These are phyloP conservation scores for Nicotiana knightiana DNA, from an alignment of 257 asterid genomes.

Conservation along the genomic window DNA sequence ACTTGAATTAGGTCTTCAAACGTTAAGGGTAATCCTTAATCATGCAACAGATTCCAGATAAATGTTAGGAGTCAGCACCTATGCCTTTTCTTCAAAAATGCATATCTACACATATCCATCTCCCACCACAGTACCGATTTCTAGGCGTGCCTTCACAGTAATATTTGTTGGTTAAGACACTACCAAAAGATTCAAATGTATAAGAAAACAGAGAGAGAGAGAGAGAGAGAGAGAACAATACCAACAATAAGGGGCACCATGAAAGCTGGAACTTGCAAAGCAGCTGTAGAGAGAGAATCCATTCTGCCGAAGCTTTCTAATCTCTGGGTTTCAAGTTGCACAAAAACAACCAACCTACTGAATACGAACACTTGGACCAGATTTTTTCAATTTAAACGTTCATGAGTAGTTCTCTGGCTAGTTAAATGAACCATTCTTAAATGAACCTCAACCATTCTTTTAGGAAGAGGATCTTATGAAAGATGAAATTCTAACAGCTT, in stretches of 20 bases:
- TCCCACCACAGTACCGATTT: too few relatives aligned
- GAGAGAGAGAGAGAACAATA: neutral
- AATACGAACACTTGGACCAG: too few relatives aligned
- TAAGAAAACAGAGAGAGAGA: too few relatives aligned
- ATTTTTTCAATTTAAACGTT: too few relatives aligned
- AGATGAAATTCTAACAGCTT: neutral
- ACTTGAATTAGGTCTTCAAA: neutral
- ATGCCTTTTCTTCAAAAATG: neutral
- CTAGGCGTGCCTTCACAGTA: too few relatives aligned
- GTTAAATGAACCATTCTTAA: too few relatives aligned
- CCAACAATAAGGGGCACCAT: neutral
- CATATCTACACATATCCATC: neutral
- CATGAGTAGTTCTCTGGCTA: too few relatives aligned
- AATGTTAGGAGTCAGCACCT: neutral
- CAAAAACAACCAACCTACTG: too few relatives aligned
- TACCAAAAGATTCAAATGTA: too few relatives aligned
- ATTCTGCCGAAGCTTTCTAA: too few relatives aligned
- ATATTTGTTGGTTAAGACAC: too few relatives aligned
- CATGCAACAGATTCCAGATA: neutral
- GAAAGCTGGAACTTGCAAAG: neutral
- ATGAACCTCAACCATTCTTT: neutral
- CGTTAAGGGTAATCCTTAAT: neutral
- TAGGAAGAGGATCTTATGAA: neutral
- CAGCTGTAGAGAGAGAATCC: too few relatives aligned
- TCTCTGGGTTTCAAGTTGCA: neutral